Evolutionary conservation across 176 grass and related monocot genomes (phyloP).

Genomic region (Lolium multiflorum): DNA sequence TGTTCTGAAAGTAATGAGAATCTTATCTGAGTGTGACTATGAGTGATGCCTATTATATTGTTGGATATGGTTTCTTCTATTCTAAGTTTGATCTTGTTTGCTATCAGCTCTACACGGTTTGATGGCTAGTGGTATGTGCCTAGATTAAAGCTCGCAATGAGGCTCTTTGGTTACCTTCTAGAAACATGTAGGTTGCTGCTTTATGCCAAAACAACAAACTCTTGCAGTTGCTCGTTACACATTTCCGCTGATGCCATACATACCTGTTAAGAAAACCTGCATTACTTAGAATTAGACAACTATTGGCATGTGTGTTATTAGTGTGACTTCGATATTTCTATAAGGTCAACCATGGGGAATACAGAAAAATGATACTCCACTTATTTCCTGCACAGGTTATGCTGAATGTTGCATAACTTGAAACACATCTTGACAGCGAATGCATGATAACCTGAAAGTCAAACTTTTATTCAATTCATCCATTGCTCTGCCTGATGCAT

Average conservation of each 20-base stretch:
- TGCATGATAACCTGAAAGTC: not conserved
- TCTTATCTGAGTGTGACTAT: not conserved
- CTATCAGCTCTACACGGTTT: not conserved
- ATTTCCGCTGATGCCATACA: not conserved
- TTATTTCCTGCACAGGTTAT: not conserved
- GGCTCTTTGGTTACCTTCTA: not conserved
- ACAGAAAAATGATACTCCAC: not conserved
- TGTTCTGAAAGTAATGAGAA: not conserved
- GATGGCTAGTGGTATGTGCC: constrained; percentile 13
- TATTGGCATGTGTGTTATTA: not conserved
- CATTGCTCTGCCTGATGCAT: not conserved
- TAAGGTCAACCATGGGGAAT: not conserved
- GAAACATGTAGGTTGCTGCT: not conserved
- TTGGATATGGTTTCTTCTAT: not conserved
- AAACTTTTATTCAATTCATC: not conserved
- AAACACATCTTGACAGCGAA: constrained; percentile 28
- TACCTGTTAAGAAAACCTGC: not conserved
- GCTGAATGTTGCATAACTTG: constrained; percentile 1
- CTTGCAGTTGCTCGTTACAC: not conserved
- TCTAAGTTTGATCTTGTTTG: constrained; percentile 16
- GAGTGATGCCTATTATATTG: not conserved
- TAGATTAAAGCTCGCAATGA: not conserved
- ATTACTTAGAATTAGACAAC: not conserved
- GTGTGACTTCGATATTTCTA: not conserved
- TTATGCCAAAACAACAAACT: constrained; percentile 3